Evolutionary conservation across 371 early-diverging fungal species (phyloP), one percentile per base, ranked within the genome.

Genomic region (Dichotomocladium elegans): DNA sequence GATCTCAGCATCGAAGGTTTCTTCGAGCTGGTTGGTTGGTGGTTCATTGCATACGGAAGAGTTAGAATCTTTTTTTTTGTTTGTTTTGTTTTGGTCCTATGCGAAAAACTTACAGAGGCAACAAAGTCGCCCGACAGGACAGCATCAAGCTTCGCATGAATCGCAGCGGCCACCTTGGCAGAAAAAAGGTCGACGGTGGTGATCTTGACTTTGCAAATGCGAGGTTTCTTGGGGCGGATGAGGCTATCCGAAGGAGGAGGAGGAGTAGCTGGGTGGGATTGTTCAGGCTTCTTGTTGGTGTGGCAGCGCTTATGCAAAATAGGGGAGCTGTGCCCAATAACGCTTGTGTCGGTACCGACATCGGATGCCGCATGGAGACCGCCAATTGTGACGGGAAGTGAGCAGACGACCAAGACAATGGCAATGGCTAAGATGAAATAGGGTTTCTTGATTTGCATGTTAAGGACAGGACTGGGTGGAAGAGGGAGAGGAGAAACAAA

Each of bases 41-140:
- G 22, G 35, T n/a, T n/a, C n/a, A 22, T 19, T 27, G 19, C 25
- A 47, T 41, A 17, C n/a, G 9, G 15, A 11, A 51, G 42, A 15
- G 19, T 28, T 25, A 27, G 17, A 10, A 11, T 7, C 24, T 19
- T 15, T 47, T 47, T 19, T n/a, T 45, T 45, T 17, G 26, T 45
- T 25, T 22, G 0, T 24, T 7, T 24, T 22, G 26, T 51, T n/a
- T n/a, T n/a, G n/a, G n/a, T n/a, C n/a, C n/a, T n/a, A n/a, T n/a
- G n/a, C n/a, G n/a, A n/a, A 25, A n/a, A 30, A 40, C 60, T 59
- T 63, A 63, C 64, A 25, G 43, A 49, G 21, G 52, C 62, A 55
- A 59, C 48, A 19, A 66, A 41, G 15, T 61, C 47, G 21, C 41
- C 56, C 44, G 53, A 33, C 26, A 66, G 33, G 9, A 29, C 42